Evolutionary conservation across 1,284 basidiomycete species (phyloP).

Genomic region (Tremellales sp.): DNA sequence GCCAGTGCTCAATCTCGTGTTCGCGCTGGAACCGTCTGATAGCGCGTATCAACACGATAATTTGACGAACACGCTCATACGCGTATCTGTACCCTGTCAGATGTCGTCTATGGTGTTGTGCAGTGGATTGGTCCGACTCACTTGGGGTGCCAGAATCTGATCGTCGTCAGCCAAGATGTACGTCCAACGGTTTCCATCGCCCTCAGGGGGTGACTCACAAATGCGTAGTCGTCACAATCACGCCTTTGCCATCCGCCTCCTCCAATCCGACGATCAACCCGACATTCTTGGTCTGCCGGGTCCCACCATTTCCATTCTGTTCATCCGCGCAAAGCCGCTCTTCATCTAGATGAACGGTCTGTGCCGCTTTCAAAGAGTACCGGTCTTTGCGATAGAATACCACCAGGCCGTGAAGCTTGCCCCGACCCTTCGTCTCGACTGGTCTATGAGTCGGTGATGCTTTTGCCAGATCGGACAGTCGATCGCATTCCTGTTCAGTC

Average conservation of each 20-base stretch:
- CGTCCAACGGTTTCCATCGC: not conserved
- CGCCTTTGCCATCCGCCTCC: slow-evolving; percentile 45
- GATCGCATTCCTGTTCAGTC: slow-evolving; percentile 49
- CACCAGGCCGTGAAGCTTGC: slow-evolving; percentile 77
- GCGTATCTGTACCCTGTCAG: slow-evolving; percentile 59
- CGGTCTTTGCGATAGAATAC: slow-evolving; percentile 61
- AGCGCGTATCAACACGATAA: slow-evolving; percentile 60
- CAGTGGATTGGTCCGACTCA: slow-evolving; percentile 46
- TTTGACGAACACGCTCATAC: slow-evolving; percentile 77
- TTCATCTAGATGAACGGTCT: slow-evolving; percentile 64
- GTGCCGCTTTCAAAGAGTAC: slow-evolving; percentile 54
- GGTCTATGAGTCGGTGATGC: slow-evolving; percentile 54
- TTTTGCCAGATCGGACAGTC: slow-evolving; percentile 63
- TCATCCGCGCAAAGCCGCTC: slow-evolving; percentile 42
- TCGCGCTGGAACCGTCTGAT: slow-evolving; percentile 58
- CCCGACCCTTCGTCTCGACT: slow-evolving; percentile 61
- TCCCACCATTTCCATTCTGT: slow-evolving; percentile 53
- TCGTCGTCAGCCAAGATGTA: too few species aligned
- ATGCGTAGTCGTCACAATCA: slow-evolving; percentile 66
- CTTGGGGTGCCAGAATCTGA: slow-evolving; percentile 85
- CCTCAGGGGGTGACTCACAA: slow-evolving; percentile 29
- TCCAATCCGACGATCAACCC: slow-evolving; percentile 67
- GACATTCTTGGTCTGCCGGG: slow-evolving; percentile 77
- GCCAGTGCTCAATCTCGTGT: slow-evolving; percentile 58
- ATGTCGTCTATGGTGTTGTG: slow-evolving; percentile 4